phyloP scores from a whole-genome alignment of 2,329 filamentous ascomycete genomes.

The Alternaria conjuncta region DNA sequence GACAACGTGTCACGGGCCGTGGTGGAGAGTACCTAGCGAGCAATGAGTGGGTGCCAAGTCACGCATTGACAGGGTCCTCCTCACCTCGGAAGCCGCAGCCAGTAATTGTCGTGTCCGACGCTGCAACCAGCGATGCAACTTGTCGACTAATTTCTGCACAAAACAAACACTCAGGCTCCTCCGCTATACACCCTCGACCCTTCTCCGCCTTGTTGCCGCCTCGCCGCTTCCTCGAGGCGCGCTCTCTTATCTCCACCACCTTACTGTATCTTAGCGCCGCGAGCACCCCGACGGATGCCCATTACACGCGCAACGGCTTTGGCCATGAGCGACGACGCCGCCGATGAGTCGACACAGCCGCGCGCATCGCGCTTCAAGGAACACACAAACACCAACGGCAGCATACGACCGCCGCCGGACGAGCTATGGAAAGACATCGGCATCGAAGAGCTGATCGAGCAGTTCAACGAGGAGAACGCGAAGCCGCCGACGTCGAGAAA shows the following conservation, averaged over 20 bases:
- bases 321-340: conserved; percentile 23
- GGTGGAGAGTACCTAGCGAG: conserved; percentile 4
- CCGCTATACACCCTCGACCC: neutral
- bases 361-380: conserved; percentile 39
- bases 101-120: neutral
- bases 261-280: neutral
- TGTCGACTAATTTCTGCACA: conserved; percentile 1
- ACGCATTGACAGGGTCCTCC: conserved; percentile 22
- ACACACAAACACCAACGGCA: conserved; percentile 38
- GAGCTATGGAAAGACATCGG: conserved; percentile 37
- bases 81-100: neutral
- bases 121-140: conserved; percentile 1
- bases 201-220: neutral
- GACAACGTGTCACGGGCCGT: conserved; percentile 8
- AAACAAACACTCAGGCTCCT: conserved; percentile 13
- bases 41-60: conserved; percentile 19
- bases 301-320: conserved; percentile 10
- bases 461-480: conserved; percentile 33
- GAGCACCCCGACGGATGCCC: conserved; percentile 4
- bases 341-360: conserved; percentile 24
- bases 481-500: conserved; percentile 19
- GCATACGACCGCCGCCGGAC: conserved; percentile 40
- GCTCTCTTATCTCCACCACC: neutral
- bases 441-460: conserved; percentile 33
- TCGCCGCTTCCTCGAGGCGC: neutral